Evolutionary conservation across 2,329 filamentous ascomycete genomes (phyloP), one percentile per base, ranked within the genome.

Genomic region (Fusarium sulawesiense): DNA sequence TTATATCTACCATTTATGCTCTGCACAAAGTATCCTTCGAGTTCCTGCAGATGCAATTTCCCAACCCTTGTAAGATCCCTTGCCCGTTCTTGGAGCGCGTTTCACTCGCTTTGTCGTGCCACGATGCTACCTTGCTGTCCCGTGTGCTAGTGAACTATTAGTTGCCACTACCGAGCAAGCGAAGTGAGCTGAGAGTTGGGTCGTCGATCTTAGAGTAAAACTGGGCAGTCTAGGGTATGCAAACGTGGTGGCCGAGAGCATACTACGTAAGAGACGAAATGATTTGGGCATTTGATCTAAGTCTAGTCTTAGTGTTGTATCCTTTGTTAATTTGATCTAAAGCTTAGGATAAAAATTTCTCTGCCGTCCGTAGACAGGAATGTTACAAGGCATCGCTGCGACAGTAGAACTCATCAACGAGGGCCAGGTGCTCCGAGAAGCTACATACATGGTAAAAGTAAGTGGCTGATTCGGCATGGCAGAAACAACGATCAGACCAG

Each of bases 1-100:
- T 37, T 37, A 18, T 12, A n/a, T 37, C 10, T 37, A 12, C 34
- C 34, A 37, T n/a, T 37, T 50, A n/a, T 41, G 34, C 23, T 51
- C 49, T 53, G 49, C 49, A 53, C 23, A 53, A 53, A 40, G 10
- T 40, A 6, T 23, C 18, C 14, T 47, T 64, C 59, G 49, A 66
- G 71, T 74, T 68, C 66, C 73, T 71, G 63, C 73, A 75, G 32
- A 47, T 25, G 49, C 25, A 51, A 75, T 75, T 75, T 74, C 74
- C 73, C 73, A 60, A 66, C 14, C 54, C 57, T 48, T 48, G 71
- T 72, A 63, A 53, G 64, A 60, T 60, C 59, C 73, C 73, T 56
- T 75, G 73, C 49, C 53, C 40, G 34, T 27, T 41, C 64, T 44
- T 59, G 51, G 66, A 57, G 48, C 60, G 48, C 61, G 73, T 75